phyloP scores from a whole-genome alignment of 2,329 filamentous ascomycete species.

The Paraphoma sp. region DNA sequence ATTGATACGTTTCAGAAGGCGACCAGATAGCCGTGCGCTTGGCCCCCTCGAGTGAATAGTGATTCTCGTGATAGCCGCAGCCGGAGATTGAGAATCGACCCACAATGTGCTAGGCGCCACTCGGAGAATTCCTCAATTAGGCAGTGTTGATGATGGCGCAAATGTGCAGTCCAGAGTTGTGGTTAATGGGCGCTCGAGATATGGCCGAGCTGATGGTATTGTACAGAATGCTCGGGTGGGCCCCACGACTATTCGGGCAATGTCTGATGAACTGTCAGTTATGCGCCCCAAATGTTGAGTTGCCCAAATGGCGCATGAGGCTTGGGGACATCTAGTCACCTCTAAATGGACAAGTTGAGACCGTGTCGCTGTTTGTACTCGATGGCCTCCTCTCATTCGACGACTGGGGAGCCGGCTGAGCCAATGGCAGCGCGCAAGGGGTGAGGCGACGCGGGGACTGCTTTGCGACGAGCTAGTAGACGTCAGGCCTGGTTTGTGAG shows the following conservation, averaged over 20 bases:
- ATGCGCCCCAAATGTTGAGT: conserved; percentile 12
- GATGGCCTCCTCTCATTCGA: conserved; percentile 43
- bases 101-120: conserved; percentile 24
- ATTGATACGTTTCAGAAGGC: conserved; percentile 38
- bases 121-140: conserved; percentile 41
- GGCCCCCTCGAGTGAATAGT: conserved; percentile 37
- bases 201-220: conserved; percentile 18
- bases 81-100: conserved; percentile 23
- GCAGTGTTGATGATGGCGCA: conserved; percentile 26
- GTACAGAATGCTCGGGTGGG: conserved; percentile 30
- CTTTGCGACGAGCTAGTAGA: conserved; percentile 41
- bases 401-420: conserved; percentile 23
- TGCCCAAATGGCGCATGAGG: conserved; percentile 27
- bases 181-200: conserved; percentile 6
- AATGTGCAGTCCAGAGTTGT: conserved; percentile 25
- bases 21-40: conserved; percentile 30
- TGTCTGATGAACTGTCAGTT: conserved; percentile 37
- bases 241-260: conserved; percentile 21
- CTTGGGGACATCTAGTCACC: conserved; percentile 36
- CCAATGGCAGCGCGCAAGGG: conserved; percentile 42
- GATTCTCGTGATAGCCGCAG: conserved; percentile 39
- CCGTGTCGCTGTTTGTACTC: conserved; percentile 31
- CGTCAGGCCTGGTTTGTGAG: conserved; percentile 41
- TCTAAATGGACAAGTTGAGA: conserved; percentile 41
- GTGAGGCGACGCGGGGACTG: conserved; percentile 41